Percentiles rank a stretch among this genome's conserved stretches.
Evolutionary conservation across 345 rosid species (phyloP).

Genomic region (Isatis tinctoria): DNA sequence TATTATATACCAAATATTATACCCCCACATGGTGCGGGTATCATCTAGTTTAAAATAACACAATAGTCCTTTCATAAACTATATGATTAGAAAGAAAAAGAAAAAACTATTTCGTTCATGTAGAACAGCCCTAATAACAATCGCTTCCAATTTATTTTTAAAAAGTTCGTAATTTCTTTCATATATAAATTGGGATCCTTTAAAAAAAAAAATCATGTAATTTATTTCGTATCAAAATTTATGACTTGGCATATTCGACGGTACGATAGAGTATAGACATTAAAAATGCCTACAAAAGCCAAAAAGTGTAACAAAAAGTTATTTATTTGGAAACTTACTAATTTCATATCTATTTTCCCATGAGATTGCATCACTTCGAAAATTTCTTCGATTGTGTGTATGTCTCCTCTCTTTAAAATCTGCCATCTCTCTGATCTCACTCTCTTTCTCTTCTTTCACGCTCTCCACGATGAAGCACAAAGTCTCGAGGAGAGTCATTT

Average conservation of each 20-base stretch:
- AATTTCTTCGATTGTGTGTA: neutral
- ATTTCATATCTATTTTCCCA: neutral
- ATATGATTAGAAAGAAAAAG: too few relatives aligned
- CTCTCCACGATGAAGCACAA: slow-evolving; percentile 58
- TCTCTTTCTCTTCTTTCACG: neutral
- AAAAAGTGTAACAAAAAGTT: neutral
- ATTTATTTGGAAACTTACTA: neutral
- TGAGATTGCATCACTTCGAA: slow-evolving; percentile 2
- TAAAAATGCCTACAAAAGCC: neutral
- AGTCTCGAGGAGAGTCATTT: slow-evolving; percentile 36
- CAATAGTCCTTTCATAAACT: too few relatives aligned
- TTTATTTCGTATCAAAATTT: too few relatives aligned
- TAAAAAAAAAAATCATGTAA: too few relatives aligned
- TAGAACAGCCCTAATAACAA: neutral
- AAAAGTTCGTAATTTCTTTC: too few relatives aligned
- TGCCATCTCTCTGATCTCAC: slow-evolving; percentile 2
- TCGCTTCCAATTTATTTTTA: too few relatives aligned
- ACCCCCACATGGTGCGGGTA: too few relatives aligned
- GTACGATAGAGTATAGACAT: slow-evolving; percentile 7
- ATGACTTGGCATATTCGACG: slow-evolving; percentile 1
- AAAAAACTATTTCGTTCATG: neutral
- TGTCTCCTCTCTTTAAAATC: neutral
- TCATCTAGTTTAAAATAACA: too few relatives aligned
- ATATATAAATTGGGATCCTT: too few relatives aligned
- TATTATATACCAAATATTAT: too few relatives aligned